Evolutionary conservation across 495 filamentous ascomycete genomes (phyloP).

Genomic region (Penicillium egyptiacum): DNA sequence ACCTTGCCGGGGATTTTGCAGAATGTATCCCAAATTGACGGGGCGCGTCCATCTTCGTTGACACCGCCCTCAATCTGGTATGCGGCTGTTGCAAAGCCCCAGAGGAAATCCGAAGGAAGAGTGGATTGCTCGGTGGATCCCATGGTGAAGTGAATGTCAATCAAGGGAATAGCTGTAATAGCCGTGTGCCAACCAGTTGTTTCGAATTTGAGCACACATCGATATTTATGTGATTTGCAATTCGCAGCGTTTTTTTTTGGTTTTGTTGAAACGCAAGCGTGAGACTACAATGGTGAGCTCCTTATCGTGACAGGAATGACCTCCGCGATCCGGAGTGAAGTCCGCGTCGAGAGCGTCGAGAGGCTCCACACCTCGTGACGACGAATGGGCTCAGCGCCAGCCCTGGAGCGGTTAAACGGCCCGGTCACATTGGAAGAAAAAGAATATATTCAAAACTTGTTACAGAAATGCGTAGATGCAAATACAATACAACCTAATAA

Average conservation of each 20-base stretch:
- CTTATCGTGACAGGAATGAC: conserved; percentile 32
- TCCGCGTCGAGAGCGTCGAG: conserved; percentile 26
- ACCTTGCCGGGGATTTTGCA: conserved; percentile 73
- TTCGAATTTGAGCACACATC: background rate
- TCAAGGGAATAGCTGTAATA: conserved; percentile 20
- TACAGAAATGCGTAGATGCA: conserved; percentile 10
- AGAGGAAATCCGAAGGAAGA: conserved; percentile 72
- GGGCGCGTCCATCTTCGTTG: conserved; percentile 65
- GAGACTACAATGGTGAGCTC: conserved; percentile 15
- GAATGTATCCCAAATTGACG: conserved; percentile 78
- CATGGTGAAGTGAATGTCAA: conserved; percentile 34
- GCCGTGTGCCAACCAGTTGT: background rate
- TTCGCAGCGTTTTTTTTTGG: conserved; percentile 2
- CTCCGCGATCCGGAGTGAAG: conserved; percentile 65
- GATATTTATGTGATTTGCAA: conserved; percentile 11
- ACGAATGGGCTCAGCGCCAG: conserved; percentile 10
- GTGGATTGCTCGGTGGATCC: conserved; percentile 35
- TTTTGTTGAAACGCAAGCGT: conserved; percentile 8
- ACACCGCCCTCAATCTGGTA: conserved; percentile 76
- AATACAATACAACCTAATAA: conserved; percentile 5
- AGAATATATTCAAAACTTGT: conserved; percentile 8
- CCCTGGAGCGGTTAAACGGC: conserved; percentile 26
- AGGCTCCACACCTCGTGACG: conserved; percentile 17
- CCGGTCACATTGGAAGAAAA: conserved; percentile 19
- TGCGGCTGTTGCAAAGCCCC: conserved; percentile 81